Evolutionary conservation across 2,329 filamentous ascomycete genomes (phyloP), one percentile per base, ranked within the genome.

Genomic region (Ceratocystis variospora): DNA sequence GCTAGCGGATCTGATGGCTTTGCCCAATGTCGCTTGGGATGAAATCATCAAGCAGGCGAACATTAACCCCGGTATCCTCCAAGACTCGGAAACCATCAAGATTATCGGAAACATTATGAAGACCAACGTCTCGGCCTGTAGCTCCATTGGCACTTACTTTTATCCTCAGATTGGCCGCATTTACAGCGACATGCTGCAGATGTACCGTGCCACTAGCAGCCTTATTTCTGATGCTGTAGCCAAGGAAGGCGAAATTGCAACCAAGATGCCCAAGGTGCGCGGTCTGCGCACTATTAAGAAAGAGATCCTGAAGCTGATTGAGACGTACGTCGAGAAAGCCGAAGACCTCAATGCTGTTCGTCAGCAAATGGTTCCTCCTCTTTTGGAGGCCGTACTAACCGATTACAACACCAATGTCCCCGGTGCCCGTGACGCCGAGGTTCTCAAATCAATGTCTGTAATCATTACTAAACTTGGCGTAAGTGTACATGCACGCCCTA

Each of bases 31-130:
- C 46, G 95, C 94, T 22, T 99, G 94, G 94, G 92, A 96, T 73
- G 85, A 87, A 72, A 96, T 99, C 72, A 99, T 99, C 73, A 84
- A 85, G 71, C 84, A 88, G 73, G 94, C 94, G 28, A 94, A 90
- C 65, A 82, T 87, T 68, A 87, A 96, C 73, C 90, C 94, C 0
- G 82, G 86, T 25, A 91, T 94, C 70, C 81, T 99, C 12, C 90
- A 97, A 75, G 91, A 97, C 73, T 81, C 87, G 10, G 92, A 99
- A 71, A 96, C 92, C 0, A 97, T 99, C 79, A 99, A 99, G 80
- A 87, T 99, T 71, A 92, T 99, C 69, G 94, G 94, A 70, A 99
- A 99, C 77, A 96, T 99, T 74, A 99, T 99, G 94, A 99, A 99
- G 83, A 99, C 94, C 0, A 99, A 99, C 72, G 94, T 99, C 3